Evolutionary conservation across 2,329 filamentous ascomycete species (phyloP).

Genomic region (Aspergillus luchuensis): DNA sequence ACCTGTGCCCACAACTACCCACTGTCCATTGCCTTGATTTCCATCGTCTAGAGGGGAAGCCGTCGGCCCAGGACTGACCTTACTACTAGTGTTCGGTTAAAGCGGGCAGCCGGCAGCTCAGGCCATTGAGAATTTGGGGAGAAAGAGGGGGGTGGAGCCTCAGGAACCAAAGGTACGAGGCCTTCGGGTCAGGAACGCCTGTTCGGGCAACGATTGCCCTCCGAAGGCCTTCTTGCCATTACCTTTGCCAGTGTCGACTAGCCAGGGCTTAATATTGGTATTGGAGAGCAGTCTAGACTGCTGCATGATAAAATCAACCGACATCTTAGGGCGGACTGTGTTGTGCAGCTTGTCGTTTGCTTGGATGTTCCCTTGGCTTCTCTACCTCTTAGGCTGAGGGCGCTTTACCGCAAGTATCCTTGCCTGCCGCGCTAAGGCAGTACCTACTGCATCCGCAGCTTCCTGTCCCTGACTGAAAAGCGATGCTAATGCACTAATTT

Average conservation of each 20-base stretch:
- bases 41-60: background rate
- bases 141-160: slow-evolving; percentile 9
- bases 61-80: background rate
- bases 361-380: background rate
- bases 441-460: slow-evolving; percentile 6
- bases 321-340: background rate
- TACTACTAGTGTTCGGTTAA: slow-evolving; percentile 12
- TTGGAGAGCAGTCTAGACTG: slow-evolving; percentile 2
- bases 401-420: background rate
- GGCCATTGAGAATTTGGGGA: slow-evolving; percentile 11
- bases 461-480: slow-evolving; percentile 10
- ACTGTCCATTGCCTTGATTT: background rate
- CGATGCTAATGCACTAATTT: slow-evolving; percentile 1
- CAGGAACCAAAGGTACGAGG: slow-evolving; percentile 16
- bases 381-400: background rate
- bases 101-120: slow-evolving; percentile 16
- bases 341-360: background rate
- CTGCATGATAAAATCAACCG: background rate
- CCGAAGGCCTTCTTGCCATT: background rate
- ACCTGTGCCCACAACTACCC: background rate
- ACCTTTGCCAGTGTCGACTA: slow-evolving; percentile 1
- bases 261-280: slow-evolving; percentile 3
- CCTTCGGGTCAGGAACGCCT: slow-evolving; percentile 19
- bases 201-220: slow-evolving; percentile 19
- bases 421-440: slow-evolving; percentile 1